Conservation (phyloP, 495 filamentous ascomycete genomes). For the Cercophora scortea region DNA sequence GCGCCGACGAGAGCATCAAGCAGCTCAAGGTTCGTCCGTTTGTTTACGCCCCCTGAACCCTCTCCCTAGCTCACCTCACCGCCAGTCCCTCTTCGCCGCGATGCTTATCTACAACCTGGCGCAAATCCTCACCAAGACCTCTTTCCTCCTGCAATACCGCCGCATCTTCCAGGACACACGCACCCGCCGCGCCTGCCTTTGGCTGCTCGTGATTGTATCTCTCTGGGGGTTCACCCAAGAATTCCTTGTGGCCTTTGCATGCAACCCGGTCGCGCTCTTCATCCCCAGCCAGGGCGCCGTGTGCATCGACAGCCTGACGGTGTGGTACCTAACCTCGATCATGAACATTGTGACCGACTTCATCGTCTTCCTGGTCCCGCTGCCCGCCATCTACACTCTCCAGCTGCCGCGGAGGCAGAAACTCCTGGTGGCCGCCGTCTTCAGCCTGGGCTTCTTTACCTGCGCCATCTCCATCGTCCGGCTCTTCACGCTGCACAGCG, state of each 20-base stretch:
- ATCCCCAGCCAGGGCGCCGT: slow-evolving; percentile 15
- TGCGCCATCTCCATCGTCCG: slow-evolving; percentile 23
- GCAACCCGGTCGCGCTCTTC: slow-evolving; percentile 36
- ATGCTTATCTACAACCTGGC: slow-evolving; percentile 15
- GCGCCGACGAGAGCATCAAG: neutral
- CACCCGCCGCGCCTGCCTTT: slow-evolving; percentile 4
- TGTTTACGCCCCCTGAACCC: neutral
- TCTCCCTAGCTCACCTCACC: neutral
- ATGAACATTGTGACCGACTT: slow-evolving; percentile 35
- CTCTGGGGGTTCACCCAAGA: slow-evolving; percentile 13
- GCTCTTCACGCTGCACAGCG: slow-evolving; percentile 12
- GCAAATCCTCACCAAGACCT: slow-evolving; percentile 28
- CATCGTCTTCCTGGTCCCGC: slow-evolving; percentile 26
- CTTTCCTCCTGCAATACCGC: slow-evolving; percentile 29
- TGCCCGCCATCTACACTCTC: slow-evolving; percentile 25
- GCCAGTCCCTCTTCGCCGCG: slow-evolving; percentile 11
- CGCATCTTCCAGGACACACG: slow-evolving; percentile 13
- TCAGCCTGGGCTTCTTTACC: slow-evolving; percentile 18
- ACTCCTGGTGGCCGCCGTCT: slow-evolving; percentile 12
- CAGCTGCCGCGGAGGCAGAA: slow-evolving; percentile 22
- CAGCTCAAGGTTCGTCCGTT: slow-evolving; percentile 12
- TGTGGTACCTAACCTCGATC: slow-evolving; percentile 30
- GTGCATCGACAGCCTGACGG: slow-evolving; percentile 40
- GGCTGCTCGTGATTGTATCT: slow-evolving; percentile 9
- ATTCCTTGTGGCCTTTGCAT: slow-evolving; percentile 35